phyloP scores from a whole-genome alignment of 768 basidiomycete genomes.

The Trametes maxima region DNA sequence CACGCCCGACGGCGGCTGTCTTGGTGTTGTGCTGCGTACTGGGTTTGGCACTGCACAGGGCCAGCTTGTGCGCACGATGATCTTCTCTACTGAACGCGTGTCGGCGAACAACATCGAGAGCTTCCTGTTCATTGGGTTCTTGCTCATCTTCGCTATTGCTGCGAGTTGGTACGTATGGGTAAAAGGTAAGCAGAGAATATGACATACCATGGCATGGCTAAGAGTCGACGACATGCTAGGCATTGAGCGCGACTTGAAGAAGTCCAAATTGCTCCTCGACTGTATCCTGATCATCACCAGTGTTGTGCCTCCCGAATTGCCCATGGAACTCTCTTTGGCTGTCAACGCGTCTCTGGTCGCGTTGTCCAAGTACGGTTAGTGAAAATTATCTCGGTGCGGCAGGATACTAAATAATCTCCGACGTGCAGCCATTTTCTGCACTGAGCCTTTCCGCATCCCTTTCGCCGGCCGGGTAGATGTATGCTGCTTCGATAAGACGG shows the following conservation, averaged over 20 bases:
- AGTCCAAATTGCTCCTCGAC: slow-evolving; percentile 92
- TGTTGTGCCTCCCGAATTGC: slow-evolving; percentile 96
- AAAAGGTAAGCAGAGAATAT: slow-evolving; percentile 60
- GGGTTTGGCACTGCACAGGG: slow-evolving; percentile 98
- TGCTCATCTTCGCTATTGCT: slow-evolving; percentile 96
- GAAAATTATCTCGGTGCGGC: neutral
- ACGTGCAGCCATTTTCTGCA: slow-evolving; percentile 90
- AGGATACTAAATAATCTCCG: neutral
- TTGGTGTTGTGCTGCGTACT: slow-evolving; percentile 90
- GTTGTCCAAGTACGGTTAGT: slow-evolving; percentile 84
- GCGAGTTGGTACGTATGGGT: slow-evolving; percentile 99
- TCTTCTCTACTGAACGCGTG: slow-evolving; percentile 95
- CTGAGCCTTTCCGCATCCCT: slow-evolving; percentile 98
- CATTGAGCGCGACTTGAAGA: slow-evolving; percentile 89
- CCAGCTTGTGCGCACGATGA: slow-evolving; percentile 97
- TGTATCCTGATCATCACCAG: slow-evolving; percentile 96
- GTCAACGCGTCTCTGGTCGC: slow-evolving; percentile 96
- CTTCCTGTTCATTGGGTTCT: slow-evolving; percentile 97
- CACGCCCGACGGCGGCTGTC: slow-evolving; percentile 90
- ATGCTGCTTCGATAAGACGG: slow-evolving; percentile 99
- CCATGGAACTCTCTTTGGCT: slow-evolving; percentile 96
- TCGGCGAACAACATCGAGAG: slow-evolving; percentile 95
- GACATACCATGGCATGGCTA: neutral
- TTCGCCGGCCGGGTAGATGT: slow-evolving; percentile 95
- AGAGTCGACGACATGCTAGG: slow-evolving; percentile 45